Evolutionary conservation across 306 rosid genomes (phyloP).

Genomic region (Sicyos edulis): DNA sequence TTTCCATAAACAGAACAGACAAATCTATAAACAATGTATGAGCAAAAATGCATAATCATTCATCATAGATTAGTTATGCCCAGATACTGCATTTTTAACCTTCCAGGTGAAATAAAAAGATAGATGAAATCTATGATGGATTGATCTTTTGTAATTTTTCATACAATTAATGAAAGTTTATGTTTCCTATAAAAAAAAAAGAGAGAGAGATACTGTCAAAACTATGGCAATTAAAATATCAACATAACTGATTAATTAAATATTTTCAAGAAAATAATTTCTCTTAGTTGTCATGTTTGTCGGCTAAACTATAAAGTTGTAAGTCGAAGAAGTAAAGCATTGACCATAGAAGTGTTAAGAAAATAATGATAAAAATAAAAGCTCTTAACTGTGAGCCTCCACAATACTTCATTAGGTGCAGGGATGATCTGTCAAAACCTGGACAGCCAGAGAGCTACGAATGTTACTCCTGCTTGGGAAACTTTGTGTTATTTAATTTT

Average conservation of each 20-base stretch:
- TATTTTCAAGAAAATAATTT: background rate
- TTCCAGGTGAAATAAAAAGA: background rate
- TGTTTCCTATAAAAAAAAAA: too few species aligned
- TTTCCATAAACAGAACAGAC: constrained; percentile 6
- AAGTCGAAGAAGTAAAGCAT: background rate
- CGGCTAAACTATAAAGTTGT: background rate
- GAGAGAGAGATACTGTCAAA: background rate
- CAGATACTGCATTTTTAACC: background rate
- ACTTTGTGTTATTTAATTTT: constrained; percentile 3
- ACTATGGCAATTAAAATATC: background rate
- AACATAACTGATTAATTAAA: background rate
- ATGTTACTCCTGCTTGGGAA: constrained; percentile 8
- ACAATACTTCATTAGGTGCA: constrained; percentile 9
- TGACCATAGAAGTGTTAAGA: background rate
- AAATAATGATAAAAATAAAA: background rate
- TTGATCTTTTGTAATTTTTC: too few species aligned
- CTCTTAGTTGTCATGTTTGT: background rate
- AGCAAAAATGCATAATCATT: background rate
- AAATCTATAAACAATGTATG: background rate
- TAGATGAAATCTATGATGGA: too few species aligned
- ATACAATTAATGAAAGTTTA: too few species aligned
- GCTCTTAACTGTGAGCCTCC: constrained; percentile 12
- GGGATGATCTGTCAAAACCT: constrained; percentile 5
- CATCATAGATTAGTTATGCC: background rate
- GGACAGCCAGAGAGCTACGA: constrained; percentile 9